phyloP scores from a whole-genome alignment of 1,139 yeast genomes.

The Pichia sp. region DNA sequence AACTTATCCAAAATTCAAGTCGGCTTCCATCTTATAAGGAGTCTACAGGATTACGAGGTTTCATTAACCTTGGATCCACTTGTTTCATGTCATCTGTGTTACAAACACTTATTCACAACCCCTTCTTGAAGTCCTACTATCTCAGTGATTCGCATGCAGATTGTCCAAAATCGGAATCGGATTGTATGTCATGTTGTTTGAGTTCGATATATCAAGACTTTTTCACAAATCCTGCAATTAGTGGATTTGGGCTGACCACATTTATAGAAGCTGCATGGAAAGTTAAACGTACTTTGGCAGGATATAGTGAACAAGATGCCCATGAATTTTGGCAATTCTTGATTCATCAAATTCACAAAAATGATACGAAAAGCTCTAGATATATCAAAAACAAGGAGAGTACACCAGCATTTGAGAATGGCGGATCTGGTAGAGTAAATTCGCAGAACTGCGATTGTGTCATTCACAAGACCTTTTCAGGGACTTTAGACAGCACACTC shows the following conservation, averaged over 20 bases:
- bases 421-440: too few relatives aligned
- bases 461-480: slow-evolving; percentile 73
- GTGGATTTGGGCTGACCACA: slow-evolving; percentile 71
- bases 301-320: slow-evolving; percentile 96
- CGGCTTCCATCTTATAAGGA: slow-evolving; percentile 53
- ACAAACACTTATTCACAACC: slow-evolving; percentile 85
- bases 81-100: slow-evolving; percentile 91
- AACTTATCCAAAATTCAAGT: slow-evolving; percentile 30
- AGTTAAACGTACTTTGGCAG: slow-evolving; percentile 76
- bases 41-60: slow-evolving; percentile 72
- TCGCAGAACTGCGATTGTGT: slow-evolving; percentile 71
- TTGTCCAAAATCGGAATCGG: slow-evolving; percentile 34
- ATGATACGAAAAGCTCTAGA: slow-evolving; percentile 20
- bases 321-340: slow-evolving; percentile 95
- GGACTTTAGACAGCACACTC: slow-evolving; percentile 67
- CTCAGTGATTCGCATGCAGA: slow-evolving; percentile 58
- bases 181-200: slow-evolving; percentile 79
- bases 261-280: slow-evolving; percentile 78
- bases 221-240: slow-evolving; percentile 44
- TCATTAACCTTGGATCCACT: slow-evolving; percentile 91
- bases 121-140: slow-evolving; percentile 70
- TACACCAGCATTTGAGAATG: slow-evolving; percentile 17
- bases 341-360: slow-evolving; percentile 74
- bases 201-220: slow-evolving; percentile 69
- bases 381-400: slow-evolving; percentile 14